Base-by-base conservation (phyloP, 805 yeast species). In the Saccharomycopsis schoenii region DNA sequence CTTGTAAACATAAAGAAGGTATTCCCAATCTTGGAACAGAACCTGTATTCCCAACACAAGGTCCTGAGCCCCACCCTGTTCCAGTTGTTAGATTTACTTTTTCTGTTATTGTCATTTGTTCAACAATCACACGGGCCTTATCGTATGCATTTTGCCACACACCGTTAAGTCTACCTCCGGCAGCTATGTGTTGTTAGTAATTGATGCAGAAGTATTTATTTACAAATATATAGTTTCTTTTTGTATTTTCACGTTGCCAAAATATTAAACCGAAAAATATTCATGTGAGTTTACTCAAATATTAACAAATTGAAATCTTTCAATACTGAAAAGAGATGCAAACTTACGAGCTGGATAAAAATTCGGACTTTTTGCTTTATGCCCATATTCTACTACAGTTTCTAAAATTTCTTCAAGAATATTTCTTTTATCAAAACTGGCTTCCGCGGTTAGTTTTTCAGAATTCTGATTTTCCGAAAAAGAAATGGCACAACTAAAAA, bases 31-130 rank as follows among this genome's bases (percentile, higher is more conserved):
- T 70, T 24, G 83, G 83, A 55, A 83, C 78, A 6, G 80, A 73
- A 0, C 86, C 86, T 0, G 86, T 81, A 66, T 83, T 83, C 1
- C 86, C 87, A 40, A 81, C 75, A 68, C 86, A 81, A 1, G 83
- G 84, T 5, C 85, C 86, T 36, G 82, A 75, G 1, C 83, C 83
- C 82, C 84, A 82, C 19, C 85, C 85, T 14, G 83, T 81, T 17
- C 87, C 88, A 2, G 86, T 80, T 6, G 87, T 83, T 57, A 83
- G 70, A 67, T 83, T 83, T 34, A 82, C 85, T 65, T 83, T 83
- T 67, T 84, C 88, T 17, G 77, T 71, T 43, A 80, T 76, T 3
- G 85, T 75, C 82, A 84, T 79, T 63, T 78, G 79, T 60, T 79
- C 78, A 17, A 83, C 86, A 37, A 83, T 68, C 60, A 75, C 78